These are phyloP conservation scores for Polyrhizophydium stewartii DNA, from an alignment of 371 early-diverging fungal species.

Conservation along the genomic window DNA sequence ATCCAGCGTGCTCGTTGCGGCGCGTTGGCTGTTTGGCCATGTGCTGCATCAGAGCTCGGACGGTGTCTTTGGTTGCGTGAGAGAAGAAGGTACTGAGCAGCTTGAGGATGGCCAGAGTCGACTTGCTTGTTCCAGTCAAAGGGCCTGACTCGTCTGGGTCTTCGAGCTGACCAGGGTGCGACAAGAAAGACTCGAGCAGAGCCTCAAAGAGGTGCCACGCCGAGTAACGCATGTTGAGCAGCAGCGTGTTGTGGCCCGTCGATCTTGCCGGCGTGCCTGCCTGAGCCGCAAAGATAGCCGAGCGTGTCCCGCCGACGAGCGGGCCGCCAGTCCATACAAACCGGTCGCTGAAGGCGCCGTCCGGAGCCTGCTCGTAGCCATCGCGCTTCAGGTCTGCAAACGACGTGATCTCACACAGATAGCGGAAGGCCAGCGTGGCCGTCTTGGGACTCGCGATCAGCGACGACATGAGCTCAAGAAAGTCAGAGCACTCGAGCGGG, in stretches of 20 bases:
- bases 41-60: constrained; percentile 18
- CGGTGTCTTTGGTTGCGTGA: constrained; percentile 10
- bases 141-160: neutral
- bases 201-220: constrained; percentile 29
- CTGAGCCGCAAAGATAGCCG: constrained; percentile 6
- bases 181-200: constrained; percentile 24
- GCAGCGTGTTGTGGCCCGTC: constrained; percentile 6
- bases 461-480: constrained; percentile 23
- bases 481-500: constrained; percentile 22
- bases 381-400: constrained; percentile 19
- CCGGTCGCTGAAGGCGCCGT: neutral
- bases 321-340: constrained; percentile 4
- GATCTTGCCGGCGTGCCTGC: constrained; percentile 5
- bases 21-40: too few species aligned
- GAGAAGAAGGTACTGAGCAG: constrained; percentile 18
- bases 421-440: constrained; percentile 24
- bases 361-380: constrained; percentile 5
- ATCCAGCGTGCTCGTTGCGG: constrained; percentile 4
- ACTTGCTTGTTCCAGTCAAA: constrained; percentile 9
- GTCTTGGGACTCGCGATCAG: constrained; percentile 15
- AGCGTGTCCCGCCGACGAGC: constrained; percentile 9
- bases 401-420: constrained; percentile 21
- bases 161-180: neutral
- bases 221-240: constrained; percentile 21
- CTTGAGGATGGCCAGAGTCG: constrained; percentile 12